Evolutionary conservation across 2,329 filamentous ascomycete species (phyloP).

Genomic region (Colletotrichum salicis): DNA sequence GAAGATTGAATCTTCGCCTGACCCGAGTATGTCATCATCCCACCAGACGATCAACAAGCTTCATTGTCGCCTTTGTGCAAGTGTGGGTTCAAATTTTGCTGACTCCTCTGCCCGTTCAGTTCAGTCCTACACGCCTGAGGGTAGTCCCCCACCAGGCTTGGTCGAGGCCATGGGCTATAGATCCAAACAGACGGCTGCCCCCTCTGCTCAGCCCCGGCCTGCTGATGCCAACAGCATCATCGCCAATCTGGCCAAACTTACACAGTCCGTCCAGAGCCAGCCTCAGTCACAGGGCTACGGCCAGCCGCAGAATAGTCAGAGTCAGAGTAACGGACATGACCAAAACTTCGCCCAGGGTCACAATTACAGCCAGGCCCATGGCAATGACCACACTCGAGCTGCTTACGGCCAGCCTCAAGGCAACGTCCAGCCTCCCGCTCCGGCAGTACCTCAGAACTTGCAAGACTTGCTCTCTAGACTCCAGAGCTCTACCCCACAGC

Average conservation of each 20-base stretch:
- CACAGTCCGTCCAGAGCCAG: constrained; percentile 47
- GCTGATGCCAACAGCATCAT: constrained; percentile 71
- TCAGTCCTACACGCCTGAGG: constrained; percentile 77
- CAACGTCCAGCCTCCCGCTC: background rate
- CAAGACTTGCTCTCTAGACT: constrained; percentile 22
- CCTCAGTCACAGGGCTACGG: constrained; percentile 39
- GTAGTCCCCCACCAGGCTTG: constrained; percentile 64
- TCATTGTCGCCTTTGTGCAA: constrained; percentile 17
- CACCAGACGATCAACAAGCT: constrained; percentile 9
- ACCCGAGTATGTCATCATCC: constrained; percentile 69
- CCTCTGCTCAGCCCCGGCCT: constrained; percentile 50
- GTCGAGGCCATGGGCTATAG: constrained; percentile 51
- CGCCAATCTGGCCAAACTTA: constrained; percentile 77
- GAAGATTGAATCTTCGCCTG: constrained; percentile 72
- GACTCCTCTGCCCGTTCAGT: constrained; percentile 52
- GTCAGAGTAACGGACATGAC: constrained; percentile 38
- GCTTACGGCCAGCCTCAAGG: constrained; percentile 6
- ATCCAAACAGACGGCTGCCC: constrained; percentile 39
- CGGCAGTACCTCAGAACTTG: background rate
- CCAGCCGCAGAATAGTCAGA: constrained; percentile 27
- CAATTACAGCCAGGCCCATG: constrained; percentile 38
- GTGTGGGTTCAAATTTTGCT: background rate
- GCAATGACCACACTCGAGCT: constrained; percentile 35
- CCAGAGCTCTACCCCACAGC: constrained; percentile 12
- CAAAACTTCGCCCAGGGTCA: constrained; percentile 37